These are phyloP conservation scores for Penicillium sp. DNA, from an alignment of 2,329 filamentous ascomycete species.

Conservation along the genomic window DNA sequence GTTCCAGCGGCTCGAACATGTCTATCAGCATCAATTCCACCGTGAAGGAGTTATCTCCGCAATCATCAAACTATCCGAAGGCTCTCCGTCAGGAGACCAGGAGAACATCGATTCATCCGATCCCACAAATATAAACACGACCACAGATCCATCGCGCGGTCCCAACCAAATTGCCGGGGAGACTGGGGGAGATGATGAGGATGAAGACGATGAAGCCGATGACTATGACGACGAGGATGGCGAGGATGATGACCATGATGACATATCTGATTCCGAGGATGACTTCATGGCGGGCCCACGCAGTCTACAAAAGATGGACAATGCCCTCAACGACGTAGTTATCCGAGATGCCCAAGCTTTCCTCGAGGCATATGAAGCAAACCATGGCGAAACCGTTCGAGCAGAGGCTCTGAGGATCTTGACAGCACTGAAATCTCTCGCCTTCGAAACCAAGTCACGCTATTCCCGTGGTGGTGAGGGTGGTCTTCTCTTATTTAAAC, in stretches of 20 bases:
- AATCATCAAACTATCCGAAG: slow-evolving; percentile 73
- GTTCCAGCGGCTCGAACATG: slow-evolving; percentile 75
- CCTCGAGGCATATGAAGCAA: slow-evolving; percentile 76
- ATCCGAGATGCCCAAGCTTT: slow-evolving; percentile 77
- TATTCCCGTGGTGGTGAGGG: slow-evolving; percentile 56
- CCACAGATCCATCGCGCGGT: slow-evolving; percentile 13
- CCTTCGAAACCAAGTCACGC: slow-evolving; percentile 68
- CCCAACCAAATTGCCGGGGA: slow-evolving; percentile 17
- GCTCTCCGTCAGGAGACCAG: slow-evolving; percentile 31
- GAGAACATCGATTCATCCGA: slow-evolving; percentile 8
- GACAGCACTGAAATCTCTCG: slow-evolving; percentile 68
- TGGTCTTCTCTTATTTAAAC: slow-evolving; percentile 69
- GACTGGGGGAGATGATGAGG: slow-evolving; percentile 33
- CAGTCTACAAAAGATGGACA: slow-evolving; percentile 40
- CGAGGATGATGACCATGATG: slow-evolving; percentile 52
- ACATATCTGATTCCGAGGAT: slow-evolving; percentile 65
- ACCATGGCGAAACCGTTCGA: slow-evolving; percentile 71
- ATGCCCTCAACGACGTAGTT: slow-evolving; percentile 69
- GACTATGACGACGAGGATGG: slow-evolving; percentile 54
- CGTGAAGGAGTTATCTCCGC: slow-evolving; percentile 93
- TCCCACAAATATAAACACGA: slow-evolving; percentile 1
- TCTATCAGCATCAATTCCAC: slow-evolving; percentile 96
- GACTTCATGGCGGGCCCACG: slow-evolving; percentile 54
- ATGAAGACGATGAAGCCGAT: slow-evolving; percentile 55
- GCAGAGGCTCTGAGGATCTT: slow-evolving; percentile 77